Evolutionary conservation across 139 green algal species (phyloP), one percentile per base, ranked within the genome.

Genomic region (Asterochloris sp.): DNA sequence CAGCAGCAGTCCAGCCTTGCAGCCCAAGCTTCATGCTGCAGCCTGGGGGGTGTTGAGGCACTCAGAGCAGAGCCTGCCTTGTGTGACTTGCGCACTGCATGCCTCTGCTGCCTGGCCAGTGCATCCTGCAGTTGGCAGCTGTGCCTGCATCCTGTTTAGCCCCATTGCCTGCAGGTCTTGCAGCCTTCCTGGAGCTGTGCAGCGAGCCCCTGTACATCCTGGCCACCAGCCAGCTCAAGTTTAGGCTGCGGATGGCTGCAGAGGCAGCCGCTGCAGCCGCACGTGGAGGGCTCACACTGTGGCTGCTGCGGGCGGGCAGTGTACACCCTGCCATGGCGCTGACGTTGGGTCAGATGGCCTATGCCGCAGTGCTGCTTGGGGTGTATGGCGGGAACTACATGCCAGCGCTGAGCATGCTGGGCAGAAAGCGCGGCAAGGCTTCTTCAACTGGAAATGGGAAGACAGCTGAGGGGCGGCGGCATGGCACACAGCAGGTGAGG

Each of bases 201-300:
- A 83, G 84, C 4, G 93, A 96, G 86, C 94, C 94, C 12, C 83
- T 96, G 8, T 96, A 96, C 84, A 91, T 96, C 79, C 88, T 95
- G 60, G 88, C 89, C n/a, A 85, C 86, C 13, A 79, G 87, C 8
- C 88, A 89, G 75, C 78, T 95, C 76, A 81, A 81, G n/a, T 93
- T 95, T 81, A 68, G 86, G 69, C 82, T 91, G 38, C 89, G 92
- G 0, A 91, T 91, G n/a, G 74, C 29, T 0, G 89, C 91, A n/a
- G 94, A 97, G 54, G 89, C 89, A 10, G 76, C 78, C 0, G 89
- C 90, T 28, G 88, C 81, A 28, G 63, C 94, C 19, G 82, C 76
- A 26, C 93, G 89, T 79, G 86, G 86, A 26, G 76, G 79, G n/a
- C 26, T 91, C 21, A 92, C 85, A 0, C 74, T 96, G 66, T 62